A percentile compares a stretch with the other conserved stretches of the same genome.
Evolutionary conservation across 257 asterid genomes (phyloP).

Genomic region (Primulina tabacum): DNA sequence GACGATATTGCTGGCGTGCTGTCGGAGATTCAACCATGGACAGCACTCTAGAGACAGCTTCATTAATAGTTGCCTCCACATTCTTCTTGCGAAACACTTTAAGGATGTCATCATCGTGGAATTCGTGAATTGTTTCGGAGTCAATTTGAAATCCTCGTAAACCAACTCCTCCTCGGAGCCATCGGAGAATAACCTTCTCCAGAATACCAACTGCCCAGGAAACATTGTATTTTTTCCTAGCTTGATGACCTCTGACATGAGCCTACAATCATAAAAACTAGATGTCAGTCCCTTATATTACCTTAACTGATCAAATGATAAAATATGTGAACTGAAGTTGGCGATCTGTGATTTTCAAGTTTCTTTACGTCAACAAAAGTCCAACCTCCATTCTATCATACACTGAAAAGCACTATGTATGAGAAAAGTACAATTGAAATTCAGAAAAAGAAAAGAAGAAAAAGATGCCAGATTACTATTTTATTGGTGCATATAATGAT

Average conservation of each 20-base stretch:
- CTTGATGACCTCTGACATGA: conserved; percentile 94
- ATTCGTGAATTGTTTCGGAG: conserved; percentile 44
- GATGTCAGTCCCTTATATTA: not conserved
- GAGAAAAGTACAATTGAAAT: not conserved
- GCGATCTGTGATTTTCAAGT: not conserved
- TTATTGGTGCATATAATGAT: not conserved
- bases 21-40: conserved; percentile 80
- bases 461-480: not conserved
- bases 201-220: conserved; percentile 93
- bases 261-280: conserved; percentile 50
- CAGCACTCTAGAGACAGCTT: conserved; percentile 84
- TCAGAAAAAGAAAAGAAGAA: not conserved
- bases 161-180: conserved; percentile 88
- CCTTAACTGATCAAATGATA: not conserved
- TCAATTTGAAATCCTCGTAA: conserved; percentile 73
- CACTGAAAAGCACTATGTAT: not conserved
- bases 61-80: conserved; percentile 75
- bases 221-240: conserved; percentile 64
- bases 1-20: conserved; percentile 89
- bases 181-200: conserved; percentile 85
- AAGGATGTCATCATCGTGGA: conserved; percentile 77
- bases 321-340: not conserved
- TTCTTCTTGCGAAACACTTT: conserved; percentile 78
- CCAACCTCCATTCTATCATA: not conserved
- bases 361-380: not conserved